Evolutionary conservation across 345 rosid genomes (phyloP), one percentile per base, ranked within the genome.

Genomic region (Sisymbrium altissimum): DNA sequence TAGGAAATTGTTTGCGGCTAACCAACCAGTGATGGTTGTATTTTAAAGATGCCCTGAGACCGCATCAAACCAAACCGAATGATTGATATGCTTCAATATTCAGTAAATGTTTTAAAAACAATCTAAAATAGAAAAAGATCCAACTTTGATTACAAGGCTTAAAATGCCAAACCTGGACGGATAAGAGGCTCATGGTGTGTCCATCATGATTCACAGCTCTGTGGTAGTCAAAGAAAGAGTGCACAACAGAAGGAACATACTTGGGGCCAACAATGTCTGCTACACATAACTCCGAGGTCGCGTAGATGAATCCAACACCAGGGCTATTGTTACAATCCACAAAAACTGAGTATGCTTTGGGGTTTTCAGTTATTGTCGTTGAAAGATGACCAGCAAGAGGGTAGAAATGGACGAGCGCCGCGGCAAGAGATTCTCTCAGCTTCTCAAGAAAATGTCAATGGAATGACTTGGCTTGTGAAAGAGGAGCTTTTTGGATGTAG

Each of bases 301-400:
- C 86, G 18, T 86, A 81, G 49, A 90, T 81, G n/a, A 90, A 80
- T 38, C 83, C 73, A 6, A 88, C n/a, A n/a, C n/a, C n/a, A n/a
- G n/a, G n/a, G n/a, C n/a, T n/a, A n/a, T n/a, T n/a, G n/a, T n/a
- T n/a, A n/a, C n/a, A n/a, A n/a, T n/a, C n/a, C n/a, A n/a, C n/a
- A n/a, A n/a, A n/a, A n/a, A n/a, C n/a, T n/a, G n/a, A n/a, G n/a
- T n/a, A n/a, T n/a, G n/a, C n/a, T n/a, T n/a, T n/a, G n/a, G n/a
- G n/a, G n/a, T n/a, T n/a, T n/a, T n/a, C n/a, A n/a, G n/a, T n/a
- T n/a, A n/a, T n/a, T n/a, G n/a, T n/a, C n/a, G n/a, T n/a, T n/a
- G n/a, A n/a, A n/a, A n/a, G n/a, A n/a, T n/a, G n/a, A n/a, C n/a
- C n/a, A n/a, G n/a, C n/a, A n/a, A n/a, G n/a, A n/a, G n/a, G n/a